These are phyloP conservation scores for Neurospora sp. DNA, from an alignment of 495 filamentous ascomycete species.

Conservation along the genomic window DNA sequence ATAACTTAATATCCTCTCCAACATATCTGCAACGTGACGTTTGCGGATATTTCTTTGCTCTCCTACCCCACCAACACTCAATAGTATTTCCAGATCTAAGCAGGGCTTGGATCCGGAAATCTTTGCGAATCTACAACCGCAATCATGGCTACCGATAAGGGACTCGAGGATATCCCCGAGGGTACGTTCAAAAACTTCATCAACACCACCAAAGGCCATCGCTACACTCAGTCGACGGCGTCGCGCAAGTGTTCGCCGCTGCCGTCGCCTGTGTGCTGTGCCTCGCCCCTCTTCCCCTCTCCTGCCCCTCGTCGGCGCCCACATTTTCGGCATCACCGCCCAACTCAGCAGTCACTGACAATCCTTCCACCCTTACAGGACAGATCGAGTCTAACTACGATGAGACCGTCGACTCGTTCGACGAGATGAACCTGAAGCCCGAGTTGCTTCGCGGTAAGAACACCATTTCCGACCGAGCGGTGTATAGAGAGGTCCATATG, in stretches of 20 bases:
- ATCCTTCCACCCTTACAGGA: conserved; percentile 41
- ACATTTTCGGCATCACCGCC: not conserved
- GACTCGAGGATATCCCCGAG: conserved; percentile 91
- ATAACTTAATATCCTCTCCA: conserved; percentile 29
- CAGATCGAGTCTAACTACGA: conserved; percentile 99
- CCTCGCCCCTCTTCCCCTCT: not conserved
- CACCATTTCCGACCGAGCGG: not conserved
- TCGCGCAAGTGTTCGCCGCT: not conserved
- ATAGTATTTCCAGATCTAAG: conserved; percentile 44
- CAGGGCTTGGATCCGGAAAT: conserved; percentile 63
- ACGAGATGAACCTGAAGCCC: conserved; percentile 90
- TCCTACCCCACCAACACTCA: conserved; percentile 34
- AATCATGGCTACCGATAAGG: conserved; percentile 96
- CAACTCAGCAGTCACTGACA: conserved; percentile 10
- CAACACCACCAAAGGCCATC: not conserved
- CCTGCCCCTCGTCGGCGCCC: not conserved
- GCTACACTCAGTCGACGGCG: not conserved
- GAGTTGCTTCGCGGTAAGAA: conserved; percentile 91
- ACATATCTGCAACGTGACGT: conserved; percentile 24
- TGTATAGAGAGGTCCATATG: conserved; percentile 1
- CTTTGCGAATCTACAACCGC: conserved; percentile 42
- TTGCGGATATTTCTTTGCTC: conserved; percentile 32
- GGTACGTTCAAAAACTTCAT: conserved; percentile 43
- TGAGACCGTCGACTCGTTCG: conserved; percentile 98
- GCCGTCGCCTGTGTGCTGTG: not conserved